phyloP scores from a whole-genome alignment of 306 rosid species.

The Sphenostylis stenocarpa region DNA sequence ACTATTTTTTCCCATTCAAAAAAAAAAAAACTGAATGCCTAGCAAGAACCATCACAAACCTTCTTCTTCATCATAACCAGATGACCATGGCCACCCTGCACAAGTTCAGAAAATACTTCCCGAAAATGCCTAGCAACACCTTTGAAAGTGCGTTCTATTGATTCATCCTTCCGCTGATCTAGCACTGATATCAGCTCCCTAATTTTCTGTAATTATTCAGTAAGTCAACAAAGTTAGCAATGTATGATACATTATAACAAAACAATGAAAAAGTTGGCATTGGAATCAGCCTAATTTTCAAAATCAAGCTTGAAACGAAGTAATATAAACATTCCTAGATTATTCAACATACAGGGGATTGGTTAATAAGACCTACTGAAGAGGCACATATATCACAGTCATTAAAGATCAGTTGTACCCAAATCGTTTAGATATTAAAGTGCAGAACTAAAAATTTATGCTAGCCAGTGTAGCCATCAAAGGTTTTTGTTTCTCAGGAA shows the following conservation, averaged over 20 bases:
- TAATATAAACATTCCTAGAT: neutral
- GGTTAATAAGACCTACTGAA: conserved; percentile 16
- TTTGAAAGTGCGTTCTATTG: conserved; percentile 95
- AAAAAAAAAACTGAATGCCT: conserved; percentile 21
- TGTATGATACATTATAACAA: neutral
- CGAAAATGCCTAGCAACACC: conserved; percentile 99
- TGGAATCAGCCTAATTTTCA: conserved; percentile 6
- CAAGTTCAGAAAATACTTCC: conserved; percentile 96
- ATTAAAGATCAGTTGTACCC: neutral
- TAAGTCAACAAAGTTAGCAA: conserved; percentile 20
- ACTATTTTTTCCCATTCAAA: neutral
- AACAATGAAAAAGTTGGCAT: conserved; percentile 16
- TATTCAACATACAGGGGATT: neutral
- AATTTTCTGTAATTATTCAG: conserved; percentile 73
- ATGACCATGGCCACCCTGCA: conserved; percentile 88
- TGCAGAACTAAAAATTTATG: neutral
- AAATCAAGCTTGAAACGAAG: conserved; percentile 17
- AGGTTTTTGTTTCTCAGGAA: neutral
- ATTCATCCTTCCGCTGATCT: conserved; percentile 96
- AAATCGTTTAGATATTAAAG: conserved; percentile 12
- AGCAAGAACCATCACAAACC: conserved; percentile 49
- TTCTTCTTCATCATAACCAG: conserved; percentile 96
- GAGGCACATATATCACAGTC: conserved; percentile 16
- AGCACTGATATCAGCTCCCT: conserved; percentile 81
- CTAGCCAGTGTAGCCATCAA: neutral